These are phyloP conservation scores for Wickerhamiella dianesei DNA, from an alignment of 805 yeast genomes.

Conservation along the genomic window DNA sequence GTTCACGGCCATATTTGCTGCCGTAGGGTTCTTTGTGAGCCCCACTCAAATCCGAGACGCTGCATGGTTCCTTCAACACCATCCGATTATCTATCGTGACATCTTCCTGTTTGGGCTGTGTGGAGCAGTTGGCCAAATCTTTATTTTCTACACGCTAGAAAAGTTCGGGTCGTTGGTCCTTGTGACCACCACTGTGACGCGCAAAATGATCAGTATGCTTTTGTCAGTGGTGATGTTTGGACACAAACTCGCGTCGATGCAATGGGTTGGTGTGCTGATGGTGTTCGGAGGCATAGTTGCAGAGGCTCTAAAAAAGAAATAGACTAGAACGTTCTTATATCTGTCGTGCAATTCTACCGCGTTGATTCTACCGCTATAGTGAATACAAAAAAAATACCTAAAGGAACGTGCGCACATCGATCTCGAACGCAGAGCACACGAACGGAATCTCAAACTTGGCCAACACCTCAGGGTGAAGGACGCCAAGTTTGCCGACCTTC, in stretches of 20 bases:
- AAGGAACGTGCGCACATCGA: slow-evolving; percentile 67
- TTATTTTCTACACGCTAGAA: slow-evolving; percentile 74
- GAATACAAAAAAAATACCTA: slow-evolving; percentile 1
- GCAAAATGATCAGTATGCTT: slow-evolving; percentile 93
- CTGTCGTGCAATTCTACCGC: too few relatives aligned
- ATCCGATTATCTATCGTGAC: slow-evolving; percentile 46
- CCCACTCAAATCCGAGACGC: slow-evolving; percentile 41
- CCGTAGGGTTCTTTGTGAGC: slow-evolving; percentile 33
- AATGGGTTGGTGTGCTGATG: slow-evolving; percentile 65
- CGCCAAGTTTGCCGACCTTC: slow-evolving; percentile 67
- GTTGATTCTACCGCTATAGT: too few relatives aligned
- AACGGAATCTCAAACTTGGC: slow-evolving; percentile 76
- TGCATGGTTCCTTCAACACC: slow-evolving; percentile 33
- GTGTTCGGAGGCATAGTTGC: slow-evolving; percentile 79
- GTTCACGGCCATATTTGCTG: slow-evolving; percentile 30
- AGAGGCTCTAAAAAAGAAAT: slow-evolving; percentile 40
- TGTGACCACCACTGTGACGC: slow-evolving; percentile 87
- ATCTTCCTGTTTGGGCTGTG: slow-evolving; percentile 53
- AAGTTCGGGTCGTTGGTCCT: slow-evolving; percentile 72
- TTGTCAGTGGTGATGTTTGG: slow-evolving; percentile 77
- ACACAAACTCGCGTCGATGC: slow-evolving; percentile 48
- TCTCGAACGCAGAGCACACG: slow-evolving; percentile 84
- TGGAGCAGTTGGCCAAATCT: slow-evolving; percentile 91
- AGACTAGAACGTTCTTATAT: neutral
- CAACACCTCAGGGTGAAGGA: slow-evolving; percentile 89